Percentiles rank a stretch among this genome's conserved stretches.
These are phyloP conservation scores for Citeromyces matritensis DNA, from an alignment of 805 yeast genomes.

Conservation along the genomic window DNA sequence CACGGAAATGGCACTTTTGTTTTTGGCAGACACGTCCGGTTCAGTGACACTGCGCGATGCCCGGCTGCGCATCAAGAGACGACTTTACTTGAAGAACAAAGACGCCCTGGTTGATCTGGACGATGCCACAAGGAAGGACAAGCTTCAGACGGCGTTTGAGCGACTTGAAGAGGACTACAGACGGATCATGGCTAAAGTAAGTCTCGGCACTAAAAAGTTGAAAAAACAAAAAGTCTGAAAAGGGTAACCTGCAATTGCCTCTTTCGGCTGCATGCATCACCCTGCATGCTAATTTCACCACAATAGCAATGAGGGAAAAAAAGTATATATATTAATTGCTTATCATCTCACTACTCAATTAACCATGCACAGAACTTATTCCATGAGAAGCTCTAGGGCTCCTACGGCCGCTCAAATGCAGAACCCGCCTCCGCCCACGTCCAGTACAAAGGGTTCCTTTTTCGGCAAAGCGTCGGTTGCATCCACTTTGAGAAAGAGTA, in stretches of 20 bases:
- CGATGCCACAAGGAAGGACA: constrained; percentile 45
- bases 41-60: constrained; percentile 20
- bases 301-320: no score
- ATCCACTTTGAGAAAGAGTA: constrained; percentile 56
- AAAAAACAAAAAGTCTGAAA: neutral
- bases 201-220: constrained; percentile 3
- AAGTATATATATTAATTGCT: neutral
- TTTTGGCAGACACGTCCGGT: constrained; percentile 12
- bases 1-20: constrained; percentile 57
- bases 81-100: constrained; percentile 65
- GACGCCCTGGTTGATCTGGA: constrained; percentile 65
- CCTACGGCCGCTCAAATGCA: constrained; percentile 74
- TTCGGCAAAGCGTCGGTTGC: constrained; percentile 66
- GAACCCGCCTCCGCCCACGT: constrained; percentile 67
- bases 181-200: constrained; percentile 27
- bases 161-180: constrained; percentile 57
- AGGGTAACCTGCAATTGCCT: no score
- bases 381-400: constrained; percentile 64
- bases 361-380: constrained; percentile 71
- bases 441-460: constrained; percentile 53
- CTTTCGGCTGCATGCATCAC: no score
- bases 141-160: constrained; percentile 61
- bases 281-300: no score
- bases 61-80: constrained; percentile 51
- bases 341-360: neutral